Evolutionary conservation across 1,139 yeast species (phyloP).

Genomic region (Magnusiomyces ingens): DNA sequence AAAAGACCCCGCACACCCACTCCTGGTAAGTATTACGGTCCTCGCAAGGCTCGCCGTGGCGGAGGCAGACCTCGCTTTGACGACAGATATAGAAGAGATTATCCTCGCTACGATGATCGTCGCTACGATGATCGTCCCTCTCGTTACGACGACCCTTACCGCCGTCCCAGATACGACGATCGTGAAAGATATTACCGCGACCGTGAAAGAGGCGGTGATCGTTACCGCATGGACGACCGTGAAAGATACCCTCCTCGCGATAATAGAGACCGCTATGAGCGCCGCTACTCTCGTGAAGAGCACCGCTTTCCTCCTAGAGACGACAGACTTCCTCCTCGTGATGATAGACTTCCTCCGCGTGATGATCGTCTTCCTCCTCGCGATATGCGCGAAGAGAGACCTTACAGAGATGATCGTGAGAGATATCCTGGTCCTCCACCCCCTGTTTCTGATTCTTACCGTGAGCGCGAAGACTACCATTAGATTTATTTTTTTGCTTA

Average conservation of each 20-base stretch:
- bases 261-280: slow-evolving; percentile 20
- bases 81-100: slow-evolving; percentile 17
- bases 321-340: slow-evolving; percentile 17
- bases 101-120: slow-evolving; percentile 16
- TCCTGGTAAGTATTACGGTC: slow-evolving; percentile 38
- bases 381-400: slow-evolving; percentile 17
- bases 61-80: slow-evolving; percentile 20
- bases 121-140: slow-evolving; percentile 22
- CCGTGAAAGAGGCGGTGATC: slow-evolving; percentile 23
- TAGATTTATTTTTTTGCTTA: neutral
- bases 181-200: slow-evolving; percentile 26
- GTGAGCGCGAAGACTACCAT: slow-evolving; percentile 23
- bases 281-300: slow-evolving; percentile 15
- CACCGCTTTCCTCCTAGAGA: slow-evolving; percentile 16
- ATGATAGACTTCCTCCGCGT: slow-evolving; percentile 18
- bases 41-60: slow-evolving; percentile 31
- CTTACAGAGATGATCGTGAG: slow-evolving; percentile 19
- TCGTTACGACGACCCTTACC: slow-evolving; percentile 25
- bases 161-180: slow-evolving; percentile 27
- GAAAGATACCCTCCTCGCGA: slow-evolving; percentile 17
- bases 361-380: slow-evolving; percentile 21
- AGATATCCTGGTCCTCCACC: slow-evolving; percentile 16
- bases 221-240: slow-evolving; percentile 21
- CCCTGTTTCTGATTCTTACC: slow-evolving; percentile 18
- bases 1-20: slow-evolving; percentile 37